A percentile compares a stretch with the other conserved stretches of the same genome.
These are phyloP conservation scores for Microsporum canis DNA, from an alignment of 2,329 filamentous ascomycete genomes.

Conservation along the genomic window DNA sequence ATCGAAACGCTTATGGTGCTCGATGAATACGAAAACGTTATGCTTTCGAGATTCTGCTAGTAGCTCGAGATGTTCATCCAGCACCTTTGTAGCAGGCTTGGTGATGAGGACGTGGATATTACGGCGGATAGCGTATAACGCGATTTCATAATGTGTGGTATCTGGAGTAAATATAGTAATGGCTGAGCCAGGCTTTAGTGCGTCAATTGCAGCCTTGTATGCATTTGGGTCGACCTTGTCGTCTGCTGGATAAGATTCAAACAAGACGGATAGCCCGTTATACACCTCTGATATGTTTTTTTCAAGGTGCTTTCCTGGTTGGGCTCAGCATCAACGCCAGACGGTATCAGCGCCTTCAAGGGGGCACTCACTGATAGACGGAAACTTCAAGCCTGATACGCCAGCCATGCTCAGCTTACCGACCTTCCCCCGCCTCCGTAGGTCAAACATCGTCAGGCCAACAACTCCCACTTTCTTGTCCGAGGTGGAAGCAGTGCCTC, in stretches of 20 bases:
- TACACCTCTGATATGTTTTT: conserved; percentile 83
- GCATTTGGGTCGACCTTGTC: conserved; percentile 61
- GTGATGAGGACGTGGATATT: conserved; percentile 86
- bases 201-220: conserved; percentile 82
- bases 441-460: conserved; percentile 76
- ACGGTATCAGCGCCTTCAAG: background rate
- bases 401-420: conserved; percentile 79
- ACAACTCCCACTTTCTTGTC: conserved; percentile 97
- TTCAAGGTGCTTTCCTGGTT: conserved; percentile 61
- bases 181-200: conserved; percentile 66
- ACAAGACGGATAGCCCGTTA: conserved; percentile 78
- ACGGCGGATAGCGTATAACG: conserved; percentile 79
- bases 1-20: conserved; percentile 95
- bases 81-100: conserved; percentile 80
- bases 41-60: conserved; percentile 59
- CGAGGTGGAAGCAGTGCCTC: conserved; percentile 66
- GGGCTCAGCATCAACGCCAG: background rate
- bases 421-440: conserved; percentile 80
- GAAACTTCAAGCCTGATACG: conserved; percentile 78
- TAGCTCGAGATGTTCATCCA: conserved; percentile 67
- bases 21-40: conserved; percentile 80
- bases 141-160: conserved; percentile 84
- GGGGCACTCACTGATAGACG: conserved; percentile 62
- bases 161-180: conserved; percentile 96
- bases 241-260: conserved; percentile 70